Evolutionary conservation across 2,329 filamentous ascomycete species (phyloP).

Genomic region (Teratosphaeria nubilosa): DNA sequence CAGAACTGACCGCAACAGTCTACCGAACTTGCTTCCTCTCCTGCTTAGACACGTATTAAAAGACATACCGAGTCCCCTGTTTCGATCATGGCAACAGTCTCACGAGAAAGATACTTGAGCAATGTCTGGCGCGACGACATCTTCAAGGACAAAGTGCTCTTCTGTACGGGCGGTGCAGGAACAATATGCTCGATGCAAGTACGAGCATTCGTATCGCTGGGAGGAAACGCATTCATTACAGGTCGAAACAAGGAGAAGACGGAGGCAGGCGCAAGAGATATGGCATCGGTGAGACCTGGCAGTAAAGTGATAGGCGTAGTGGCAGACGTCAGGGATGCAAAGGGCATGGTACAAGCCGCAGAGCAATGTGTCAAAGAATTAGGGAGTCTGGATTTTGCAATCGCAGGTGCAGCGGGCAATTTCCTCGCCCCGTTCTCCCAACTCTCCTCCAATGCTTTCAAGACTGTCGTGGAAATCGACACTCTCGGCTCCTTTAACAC

Average conservation of each 20-base stretch:
- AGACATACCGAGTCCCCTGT: neutral
- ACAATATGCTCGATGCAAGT: constrained; percentile 93
- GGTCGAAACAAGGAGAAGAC: constrained; percentile 87
- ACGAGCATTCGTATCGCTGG: constrained; percentile 78
- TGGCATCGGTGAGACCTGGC: constrained; percentile 66
- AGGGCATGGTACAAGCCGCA: constrained; percentile 62
- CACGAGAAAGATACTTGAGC: constrained; percentile 67
- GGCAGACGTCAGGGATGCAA: constrained; percentile 56
- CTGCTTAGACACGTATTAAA: neutral
- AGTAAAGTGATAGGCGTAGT: constrained; percentile 82
- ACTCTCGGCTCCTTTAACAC: constrained; percentile 91
- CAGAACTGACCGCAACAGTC: neutral
- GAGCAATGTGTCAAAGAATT: constrained; percentile 73
- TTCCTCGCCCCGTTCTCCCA: constrained; percentile 79
- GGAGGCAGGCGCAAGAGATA: constrained; percentile 66
- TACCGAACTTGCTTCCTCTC: neutral
- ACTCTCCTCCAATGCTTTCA: constrained; percentile 83
- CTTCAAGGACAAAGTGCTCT: constrained; percentile 79
- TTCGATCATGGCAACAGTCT: constrained; percentile 50
- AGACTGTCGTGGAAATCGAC: constrained; percentile 92
- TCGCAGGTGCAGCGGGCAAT: constrained; percentile 91
- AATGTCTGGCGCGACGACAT: constrained; percentile 78
- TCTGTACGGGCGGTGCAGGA: constrained; percentile 90
- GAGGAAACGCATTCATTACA: constrained; percentile 87
- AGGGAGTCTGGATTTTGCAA: constrained; percentile 82